Evolutionary conservation across 495 filamentous ascomycete species (phyloP), one percentile per base, ranked within the genome.

Genomic region (Staphylotrichum tortipilum): DNA sequence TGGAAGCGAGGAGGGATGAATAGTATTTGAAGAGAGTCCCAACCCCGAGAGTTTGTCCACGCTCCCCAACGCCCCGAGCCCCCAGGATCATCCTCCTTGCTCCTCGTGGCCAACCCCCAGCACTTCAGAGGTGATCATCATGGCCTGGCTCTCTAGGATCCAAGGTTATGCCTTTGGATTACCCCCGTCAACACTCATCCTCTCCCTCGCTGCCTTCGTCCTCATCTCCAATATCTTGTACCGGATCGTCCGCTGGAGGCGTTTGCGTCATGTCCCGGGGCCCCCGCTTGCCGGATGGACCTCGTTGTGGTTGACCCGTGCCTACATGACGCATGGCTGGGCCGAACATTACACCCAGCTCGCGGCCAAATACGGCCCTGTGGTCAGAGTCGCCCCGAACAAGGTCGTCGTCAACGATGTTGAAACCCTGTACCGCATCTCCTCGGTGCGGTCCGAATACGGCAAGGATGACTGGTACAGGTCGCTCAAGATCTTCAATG

Each of bases 391-490:
- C 4, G 64, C 50, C 1, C 67, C 63, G 14, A 58, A 62, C 36
- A 48, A 54, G 29, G 42, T 69, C 18, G 33, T 69, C 12, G 57
- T 52, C 36, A 54, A 24, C 23, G 75, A 78, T 30, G 63, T 71
- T 0, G 69, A 73, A 28, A 50, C 70, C 0, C 50, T 77, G 15
- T 56, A 49, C 18, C 63, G 60, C 12, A 72, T 74, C 53, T 65
- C 55, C 12, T 63, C 55, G 2, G 60, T 64, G 11, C 59, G 69
- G 24, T 68, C 67, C 12, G 40, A 57, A 6, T 76, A 72, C 51
- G 58, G 61, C 18, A 63, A 71, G 44, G 50, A 57, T 21, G 45
- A 66, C 19, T 76, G 69, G 67, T 77, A 78, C 56, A 55, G 56
- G 7, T 59, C 63, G 5, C 54, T 62, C 4, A 66, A 66, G 21